phyloP scores from a whole-genome alignment of 2,329 filamentous ascomycete genomes.

The Cordyceps tenuipes region DNA sequence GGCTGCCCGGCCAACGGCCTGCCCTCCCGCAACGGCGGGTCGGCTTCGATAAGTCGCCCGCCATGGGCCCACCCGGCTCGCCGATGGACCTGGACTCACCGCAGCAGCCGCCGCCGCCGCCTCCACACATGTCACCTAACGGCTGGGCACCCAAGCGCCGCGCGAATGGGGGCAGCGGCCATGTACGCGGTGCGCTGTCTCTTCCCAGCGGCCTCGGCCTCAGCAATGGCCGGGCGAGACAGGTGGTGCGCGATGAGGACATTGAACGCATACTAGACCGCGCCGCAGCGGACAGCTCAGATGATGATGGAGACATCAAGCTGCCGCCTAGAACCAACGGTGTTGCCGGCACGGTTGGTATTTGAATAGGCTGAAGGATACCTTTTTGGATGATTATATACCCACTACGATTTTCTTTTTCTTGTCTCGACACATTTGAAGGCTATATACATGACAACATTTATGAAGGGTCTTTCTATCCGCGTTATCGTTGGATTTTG shows the following conservation, averaged over 20 bases:
- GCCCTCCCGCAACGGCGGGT: slow-evolving; percentile 34
- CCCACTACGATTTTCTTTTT: slow-evolving; percentile 17
- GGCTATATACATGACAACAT: neutral
- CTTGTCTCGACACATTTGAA: neutral
- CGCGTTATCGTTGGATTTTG: neutral
- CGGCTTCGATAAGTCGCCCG: slow-evolving; percentile 40
- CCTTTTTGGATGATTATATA: slow-evolving; percentile 1
- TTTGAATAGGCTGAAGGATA: neutral
- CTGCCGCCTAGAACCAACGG: slow-evolving; percentile 30
- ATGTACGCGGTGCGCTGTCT: slow-evolving; percentile 35
- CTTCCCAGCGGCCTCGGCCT: slow-evolving; percentile 40
- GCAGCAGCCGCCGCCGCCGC: slow-evolving; percentile 17
- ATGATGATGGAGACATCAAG: slow-evolving; percentile 50
- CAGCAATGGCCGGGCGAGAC: slow-evolving; percentile 28
- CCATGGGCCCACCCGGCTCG: slow-evolving; percentile 23
- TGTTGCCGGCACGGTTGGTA: slow-evolving; percentile 15
- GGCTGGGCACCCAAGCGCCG: slow-evolving; percentile 35
- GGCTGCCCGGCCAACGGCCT: slow-evolving; percentile 41
- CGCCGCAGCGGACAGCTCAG: slow-evolving; percentile 45
- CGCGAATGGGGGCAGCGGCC: slow-evolving; percentile 30
- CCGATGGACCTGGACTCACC: slow-evolving; percentile 41
- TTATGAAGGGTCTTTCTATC: neutral
- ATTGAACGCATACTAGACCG: slow-evolving; percentile 52
- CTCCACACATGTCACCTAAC: slow-evolving; percentile 18
- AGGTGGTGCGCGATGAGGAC: slow-evolving; percentile 43